Conservation (phyloP, 2,329 filamentous ascomycete species). For the Madurella mycetomatis region DNA sequence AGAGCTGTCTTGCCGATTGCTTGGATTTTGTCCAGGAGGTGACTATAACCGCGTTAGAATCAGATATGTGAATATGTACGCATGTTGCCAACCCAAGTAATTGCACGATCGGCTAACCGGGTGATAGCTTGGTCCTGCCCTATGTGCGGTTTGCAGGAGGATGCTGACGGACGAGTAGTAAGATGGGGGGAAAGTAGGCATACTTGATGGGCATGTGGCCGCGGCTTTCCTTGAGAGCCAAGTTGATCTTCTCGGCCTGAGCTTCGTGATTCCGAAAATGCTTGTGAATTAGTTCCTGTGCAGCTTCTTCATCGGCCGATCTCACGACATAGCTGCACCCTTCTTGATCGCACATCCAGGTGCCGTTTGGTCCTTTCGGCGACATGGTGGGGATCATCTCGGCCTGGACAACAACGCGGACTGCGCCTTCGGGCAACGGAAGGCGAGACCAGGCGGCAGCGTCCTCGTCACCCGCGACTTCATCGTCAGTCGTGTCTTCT, state of each 20-base stretch:
- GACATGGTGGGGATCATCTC: conserved; percentile 46
- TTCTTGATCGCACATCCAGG: conserved; percentile 62
- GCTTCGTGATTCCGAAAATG: conserved; percentile 60
- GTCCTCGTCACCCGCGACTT: conserved; percentile 11
- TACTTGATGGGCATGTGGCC: conserved; percentile 56
- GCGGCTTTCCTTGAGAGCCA: conserved; percentile 54
- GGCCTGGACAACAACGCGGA: conserved; percentile 44
- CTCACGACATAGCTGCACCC: conserved; percentile 62
- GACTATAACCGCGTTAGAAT: conserved; percentile 38
- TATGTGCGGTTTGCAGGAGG: background rate
- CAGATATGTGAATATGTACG: conserved; percentile 24
- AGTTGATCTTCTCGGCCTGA: conserved; percentile 45
- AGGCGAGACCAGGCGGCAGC: conserved; percentile 8
- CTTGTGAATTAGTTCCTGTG: conserved; percentile 52
- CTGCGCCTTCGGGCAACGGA: conserved; percentile 25
- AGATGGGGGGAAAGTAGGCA: conserved; percentile 26
- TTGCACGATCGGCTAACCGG: background rate
- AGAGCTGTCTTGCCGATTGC: conserved; percentile 39
- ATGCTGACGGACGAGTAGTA: conserved; percentile 6
- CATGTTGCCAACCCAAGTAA: conserved; percentile 16
- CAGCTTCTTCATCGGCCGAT: conserved; percentile 52
- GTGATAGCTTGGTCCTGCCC: conserved; percentile 20
- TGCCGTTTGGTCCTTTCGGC: conserved; percentile 55
- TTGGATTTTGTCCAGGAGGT: conserved; percentile 54
- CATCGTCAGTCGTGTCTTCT: conserved; percentile 23